Evolutionary conservation across 2,329 filamentous ascomycete species (phyloP).

Genomic region (Colletotrichum falcatum): DNA sequence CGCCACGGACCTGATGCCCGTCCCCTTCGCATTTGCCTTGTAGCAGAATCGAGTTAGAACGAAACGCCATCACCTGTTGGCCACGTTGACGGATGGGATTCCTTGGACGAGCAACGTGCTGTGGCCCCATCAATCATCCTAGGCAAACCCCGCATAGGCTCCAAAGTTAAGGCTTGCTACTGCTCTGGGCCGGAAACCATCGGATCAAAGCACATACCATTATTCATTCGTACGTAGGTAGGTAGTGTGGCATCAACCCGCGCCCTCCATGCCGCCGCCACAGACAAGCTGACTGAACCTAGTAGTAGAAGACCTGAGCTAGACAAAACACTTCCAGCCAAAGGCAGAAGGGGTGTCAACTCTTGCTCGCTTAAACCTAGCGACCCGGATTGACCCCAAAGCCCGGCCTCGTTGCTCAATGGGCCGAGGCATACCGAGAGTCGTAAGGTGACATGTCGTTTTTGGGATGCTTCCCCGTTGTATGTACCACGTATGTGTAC

Average conservation of each 20-base stretch:
- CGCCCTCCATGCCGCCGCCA: not conserved
- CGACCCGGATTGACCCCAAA: not conserved
- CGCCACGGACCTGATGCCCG: conserved; percentile 12
- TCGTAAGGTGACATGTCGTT: conserved; percentile 24
- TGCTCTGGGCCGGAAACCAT: conserved; percentile 8
- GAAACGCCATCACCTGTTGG: conserved; percentile 7
- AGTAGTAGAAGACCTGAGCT: not conserved
- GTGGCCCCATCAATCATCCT: conserved; percentile 1
- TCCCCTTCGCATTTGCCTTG: conserved; percentile 1
- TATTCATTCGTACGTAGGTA: too few species aligned
- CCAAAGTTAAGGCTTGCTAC: conserved; percentile 4
- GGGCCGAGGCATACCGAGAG: not conserved
- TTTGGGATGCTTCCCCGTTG: not conserved
- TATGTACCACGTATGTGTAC: too few species aligned
- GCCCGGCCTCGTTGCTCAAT: not conserved
- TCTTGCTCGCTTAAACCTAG: conserved; percentile 13
- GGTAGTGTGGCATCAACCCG: not conserved
- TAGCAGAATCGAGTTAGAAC: not conserved
- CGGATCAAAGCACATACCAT: conserved; percentile 16
- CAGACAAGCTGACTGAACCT: not conserved
- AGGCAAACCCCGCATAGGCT: conserved; percentile 21
- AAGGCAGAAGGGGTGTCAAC: not conserved
- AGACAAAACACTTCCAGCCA: not conserved
- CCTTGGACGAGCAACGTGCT: conserved; percentile 1
- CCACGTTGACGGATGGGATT: conserved; percentile 15